Conservation (phyloP, 2,329 filamentous ascomycete genomes). For the Neonectria ditissima region DNA sequence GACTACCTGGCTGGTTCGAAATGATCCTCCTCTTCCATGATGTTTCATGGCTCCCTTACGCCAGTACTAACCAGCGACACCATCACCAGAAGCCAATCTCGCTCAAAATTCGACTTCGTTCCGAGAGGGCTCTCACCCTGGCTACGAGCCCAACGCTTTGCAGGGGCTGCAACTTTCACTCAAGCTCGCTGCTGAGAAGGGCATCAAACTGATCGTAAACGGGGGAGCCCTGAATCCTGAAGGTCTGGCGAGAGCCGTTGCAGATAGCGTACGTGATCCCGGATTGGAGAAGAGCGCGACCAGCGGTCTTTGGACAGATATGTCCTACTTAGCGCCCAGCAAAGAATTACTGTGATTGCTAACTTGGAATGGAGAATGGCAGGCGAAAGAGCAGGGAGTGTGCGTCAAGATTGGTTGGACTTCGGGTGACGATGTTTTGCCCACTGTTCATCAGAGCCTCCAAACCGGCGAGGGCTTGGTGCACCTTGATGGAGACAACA, state of each 20-base stretch:
- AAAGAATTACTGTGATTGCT: too few relatives aligned
- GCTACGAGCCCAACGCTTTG: background rate
- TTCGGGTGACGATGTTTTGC: background rate
- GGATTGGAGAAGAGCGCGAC: too few relatives aligned
- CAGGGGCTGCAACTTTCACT: background rate
- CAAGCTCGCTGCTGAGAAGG: background rate
- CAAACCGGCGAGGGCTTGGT: background rate
- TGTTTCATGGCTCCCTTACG: background rate
- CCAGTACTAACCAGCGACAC: too few relatives aligned
- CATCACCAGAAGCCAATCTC: background rate
- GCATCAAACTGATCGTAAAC: background rate
- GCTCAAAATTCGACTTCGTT: background rate
- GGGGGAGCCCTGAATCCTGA: background rate
- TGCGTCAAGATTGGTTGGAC: background rate
- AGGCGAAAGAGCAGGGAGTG: background rate
- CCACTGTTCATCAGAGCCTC: background rate
- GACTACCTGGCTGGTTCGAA: background rate
- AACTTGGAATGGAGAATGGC: too few relatives aligned
- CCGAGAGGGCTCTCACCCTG: background rate
- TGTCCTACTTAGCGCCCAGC: too few relatives aligned
- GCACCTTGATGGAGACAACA: background rate
- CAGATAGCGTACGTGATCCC: background rate
- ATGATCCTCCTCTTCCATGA: background rate
- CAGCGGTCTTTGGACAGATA: background rate
- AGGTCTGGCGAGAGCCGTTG: background rate